These are phyloP conservation scores for Alternaria conjuncta DNA, from an alignment of 2,329 filamentous ascomycete species.

Conservation along the genomic window DNA sequence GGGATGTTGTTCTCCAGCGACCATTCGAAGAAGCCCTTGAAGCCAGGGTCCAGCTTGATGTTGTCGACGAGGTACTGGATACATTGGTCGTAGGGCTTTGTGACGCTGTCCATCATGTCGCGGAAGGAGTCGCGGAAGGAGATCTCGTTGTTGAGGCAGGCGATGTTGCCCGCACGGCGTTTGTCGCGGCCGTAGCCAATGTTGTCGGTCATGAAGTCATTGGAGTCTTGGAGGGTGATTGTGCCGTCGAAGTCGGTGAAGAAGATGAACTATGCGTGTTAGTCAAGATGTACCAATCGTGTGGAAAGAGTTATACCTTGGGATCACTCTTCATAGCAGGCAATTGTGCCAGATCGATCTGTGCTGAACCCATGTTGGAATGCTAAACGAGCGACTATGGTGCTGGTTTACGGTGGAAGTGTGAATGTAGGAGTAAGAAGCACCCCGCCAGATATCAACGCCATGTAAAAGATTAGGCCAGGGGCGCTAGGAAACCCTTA, in stretches of 20 bases:
- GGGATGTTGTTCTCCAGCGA: conserved; percentile 81
- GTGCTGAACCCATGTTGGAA: conserved; percentile 41
- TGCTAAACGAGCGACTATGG: not conserved
- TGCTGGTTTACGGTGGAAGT: not conserved
- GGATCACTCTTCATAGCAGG: conserved; percentile 65
- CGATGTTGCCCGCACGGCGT: conserved; percentile 75
- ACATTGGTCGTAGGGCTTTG: conserved; percentile 80
- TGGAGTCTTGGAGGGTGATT: conserved; percentile 78
- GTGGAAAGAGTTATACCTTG: conserved; percentile 43
- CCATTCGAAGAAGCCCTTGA: conserved; percentile 88
- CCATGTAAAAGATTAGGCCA: not conserved
- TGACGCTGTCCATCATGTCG: conserved; percentile 90
- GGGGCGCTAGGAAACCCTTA: conserved; percentile 23
- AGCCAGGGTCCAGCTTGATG: conserved; percentile 87
- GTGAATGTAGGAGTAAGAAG: not conserved
- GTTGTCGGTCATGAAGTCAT: conserved; percentile 83
- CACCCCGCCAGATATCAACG: not conserved
- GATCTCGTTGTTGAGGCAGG: conserved; percentile 73
- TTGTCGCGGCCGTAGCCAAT: conserved; percentile 79
- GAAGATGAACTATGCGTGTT: conserved; percentile 75
- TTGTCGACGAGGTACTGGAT: conserved; percentile 78
- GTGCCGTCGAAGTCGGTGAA: conserved; percentile 99
- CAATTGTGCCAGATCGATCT: conserved; percentile 46
- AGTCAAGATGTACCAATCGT: conserved; percentile 3
- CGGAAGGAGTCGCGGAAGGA: conserved; percentile 84